phyloP scores from a whole-genome alignment of 2,329 filamentous ascomycete genomes.

The Geosmithia flava region DNA sequence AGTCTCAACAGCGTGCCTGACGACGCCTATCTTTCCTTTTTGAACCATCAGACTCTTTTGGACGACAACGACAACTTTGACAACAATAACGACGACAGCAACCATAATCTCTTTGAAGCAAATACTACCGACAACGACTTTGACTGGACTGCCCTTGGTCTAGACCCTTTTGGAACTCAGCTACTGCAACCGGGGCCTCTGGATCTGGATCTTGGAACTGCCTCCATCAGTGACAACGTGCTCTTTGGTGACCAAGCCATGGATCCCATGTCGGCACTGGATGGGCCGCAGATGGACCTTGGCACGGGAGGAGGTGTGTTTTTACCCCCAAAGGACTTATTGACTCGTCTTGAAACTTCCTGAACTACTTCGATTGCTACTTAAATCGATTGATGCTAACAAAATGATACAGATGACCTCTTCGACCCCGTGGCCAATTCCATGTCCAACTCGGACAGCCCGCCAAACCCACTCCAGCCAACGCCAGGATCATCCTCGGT shows the following conservation, averaged over 20 bases:
- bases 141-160: slow-evolving; percentile 3
- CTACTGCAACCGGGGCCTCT: neutral
- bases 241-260: neutral
- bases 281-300: neutral
- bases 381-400: neutral
- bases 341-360: too few relatives aligned
- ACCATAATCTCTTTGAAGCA: neutral
- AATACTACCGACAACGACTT: neutral
- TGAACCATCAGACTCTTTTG: neutral
- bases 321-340: neutral
- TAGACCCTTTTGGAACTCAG: slow-evolving; percentile 3
- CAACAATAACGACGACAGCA: slow-evolving; percentile 2
- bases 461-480: neutral
- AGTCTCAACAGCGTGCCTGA: neutral
- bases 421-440: neutral
- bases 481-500: neutral
- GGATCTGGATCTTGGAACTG: neutral
- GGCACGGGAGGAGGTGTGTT: neutral
- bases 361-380: neutral
- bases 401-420: neutral
- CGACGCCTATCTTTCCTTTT: neutral
- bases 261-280: neutral
- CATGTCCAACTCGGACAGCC: neutral
- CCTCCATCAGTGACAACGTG: neutral
- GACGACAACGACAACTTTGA: slow-evolving; percentile 1